phyloP scores from a whole-genome alignment of 2,329 filamentous ascomycete species.

The Fusarium newnesense region DNA sequence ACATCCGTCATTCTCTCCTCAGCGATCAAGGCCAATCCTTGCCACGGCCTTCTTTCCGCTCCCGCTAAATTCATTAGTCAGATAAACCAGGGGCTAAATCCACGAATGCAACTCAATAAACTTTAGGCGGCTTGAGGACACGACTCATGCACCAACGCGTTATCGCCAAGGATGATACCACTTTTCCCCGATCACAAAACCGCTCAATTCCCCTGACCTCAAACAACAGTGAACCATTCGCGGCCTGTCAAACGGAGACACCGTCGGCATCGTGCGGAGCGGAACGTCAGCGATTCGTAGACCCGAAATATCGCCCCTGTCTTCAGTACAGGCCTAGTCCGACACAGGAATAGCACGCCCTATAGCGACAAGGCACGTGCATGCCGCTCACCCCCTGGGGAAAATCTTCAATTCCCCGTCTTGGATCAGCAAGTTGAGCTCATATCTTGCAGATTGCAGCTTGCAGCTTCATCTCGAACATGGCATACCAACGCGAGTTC shows the following conservation, averaged over 20 bases:
- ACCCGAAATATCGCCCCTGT: background rate
- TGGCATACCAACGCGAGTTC: conserved; percentile 33
- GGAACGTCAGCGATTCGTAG: conserved; percentile 10
- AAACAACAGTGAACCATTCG: background rate
- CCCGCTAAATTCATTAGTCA: background rate
- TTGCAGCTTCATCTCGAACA: conserved; percentile 23
- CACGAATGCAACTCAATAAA: background rate
- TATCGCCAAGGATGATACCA: background rate
- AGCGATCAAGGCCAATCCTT: background rate
- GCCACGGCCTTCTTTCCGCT: background rate
- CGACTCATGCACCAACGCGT: background rate
- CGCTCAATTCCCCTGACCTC: background rate
- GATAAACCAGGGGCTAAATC: background rate
- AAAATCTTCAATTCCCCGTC: conserved; percentile 7
- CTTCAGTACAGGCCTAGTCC: background rate
- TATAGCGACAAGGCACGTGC: conserved; percentile 22
- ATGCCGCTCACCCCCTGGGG: background rate
- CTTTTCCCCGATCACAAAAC: background rate
- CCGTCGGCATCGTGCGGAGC: background rate
- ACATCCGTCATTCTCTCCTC: background rate
- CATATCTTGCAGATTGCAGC: background rate
- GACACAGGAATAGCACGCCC: background rate
- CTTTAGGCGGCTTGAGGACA: background rate
- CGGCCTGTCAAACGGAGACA: conserved; percentile 4
- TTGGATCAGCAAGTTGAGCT: background rate